Conservation (phyloP, 768 basidiomycete species). For the Tephrocybe sp. region DNA sequence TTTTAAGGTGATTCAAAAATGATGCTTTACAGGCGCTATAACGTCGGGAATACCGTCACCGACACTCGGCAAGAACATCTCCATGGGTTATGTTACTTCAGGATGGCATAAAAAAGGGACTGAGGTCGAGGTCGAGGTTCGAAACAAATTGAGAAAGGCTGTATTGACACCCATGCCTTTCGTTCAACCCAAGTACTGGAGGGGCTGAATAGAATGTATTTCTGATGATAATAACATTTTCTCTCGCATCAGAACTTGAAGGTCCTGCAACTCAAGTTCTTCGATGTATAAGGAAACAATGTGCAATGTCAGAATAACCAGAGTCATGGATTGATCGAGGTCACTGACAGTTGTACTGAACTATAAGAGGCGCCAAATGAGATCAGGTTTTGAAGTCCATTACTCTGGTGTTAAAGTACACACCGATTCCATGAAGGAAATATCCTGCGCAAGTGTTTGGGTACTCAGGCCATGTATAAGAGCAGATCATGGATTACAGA, state of each 20-base stretch:
- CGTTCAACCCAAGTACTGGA: constrained; percentile 76
- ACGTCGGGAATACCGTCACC: constrained; percentile 98
- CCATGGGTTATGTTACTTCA: constrained; percentile 86
- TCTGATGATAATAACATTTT: not conserved
- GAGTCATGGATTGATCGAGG: too few relatives aligned
- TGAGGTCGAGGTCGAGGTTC: constrained; percentile 78
- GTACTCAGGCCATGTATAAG: too few relatives aligned
- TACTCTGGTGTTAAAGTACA: too few relatives aligned
- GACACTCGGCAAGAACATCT: constrained; percentile 85
- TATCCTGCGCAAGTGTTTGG: too few relatives aligned
- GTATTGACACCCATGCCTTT: constrained; percentile 86
- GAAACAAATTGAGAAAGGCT: constrained; percentile 75
- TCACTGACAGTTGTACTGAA: not conserved
- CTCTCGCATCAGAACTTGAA: not conserved
- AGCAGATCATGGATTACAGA: too few relatives aligned
- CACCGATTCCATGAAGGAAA: too few relatives aligned
- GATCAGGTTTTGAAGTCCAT: too few relatives aligned
- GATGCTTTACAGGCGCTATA: constrained; percentile 52
- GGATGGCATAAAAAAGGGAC: constrained; percentile 93
- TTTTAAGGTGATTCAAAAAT: constrained; percentile 4
- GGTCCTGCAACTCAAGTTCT: too few relatives aligned
- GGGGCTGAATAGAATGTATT: constrained; percentile 35
- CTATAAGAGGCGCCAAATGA: too few relatives aligned
- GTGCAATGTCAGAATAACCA: too few relatives aligned
- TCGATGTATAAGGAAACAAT: too few relatives aligned